Evolutionary conservation across 257 asterid genomes (phyloP), one percentile per base, ranked within the genome.

Genomic region (Ligustrum vulgare): DNA sequence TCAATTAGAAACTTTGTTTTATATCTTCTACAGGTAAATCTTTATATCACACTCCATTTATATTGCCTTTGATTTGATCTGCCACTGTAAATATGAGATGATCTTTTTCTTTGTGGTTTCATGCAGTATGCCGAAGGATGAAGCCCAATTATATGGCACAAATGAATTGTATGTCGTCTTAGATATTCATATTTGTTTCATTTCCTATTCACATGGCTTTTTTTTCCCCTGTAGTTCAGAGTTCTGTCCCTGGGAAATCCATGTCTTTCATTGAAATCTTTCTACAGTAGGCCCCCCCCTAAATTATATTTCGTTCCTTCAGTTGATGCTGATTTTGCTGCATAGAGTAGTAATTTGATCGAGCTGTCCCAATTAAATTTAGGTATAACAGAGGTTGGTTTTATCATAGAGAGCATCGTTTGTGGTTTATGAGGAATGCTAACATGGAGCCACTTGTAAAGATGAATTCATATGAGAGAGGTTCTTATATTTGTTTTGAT

Each of bases 71-170:
- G 70, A 51, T 41, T n/a, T n/a, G n/a, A n/a, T n/a, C 62, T 39
- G 62, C 76, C 70, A 34, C 69, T 64, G 41, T 15, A 70, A 58
- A 43, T 41, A n/a, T 78, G 71, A 73, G 69, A 15, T 66, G 33
- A 20, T n/a, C 39, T 18, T 18, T 35, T 15, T 81, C 70, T 79
- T 71, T 58, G 70, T 43, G 72, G 25, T 72, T 69, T 73, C 71
- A 49, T 87, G 89, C 96, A 95, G 99, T 86, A 95, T 95, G 98
- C 99, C 99, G 8, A 95, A 83, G 87, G 99, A 95, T 63, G 97
- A 89, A 85, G 97, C 98, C 22, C 99, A 95, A 76, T 76, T 95
- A 75, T 93, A 87, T 74, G 97, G 98, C 0, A 94, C 97, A 75
- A 87, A 87, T 81, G 99, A 95, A 90, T 76, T 95, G 99, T 95